phyloP scores from a whole-genome alignment of 169 alveolate genomes.

The Cryptosporidium sp. region DNA sequence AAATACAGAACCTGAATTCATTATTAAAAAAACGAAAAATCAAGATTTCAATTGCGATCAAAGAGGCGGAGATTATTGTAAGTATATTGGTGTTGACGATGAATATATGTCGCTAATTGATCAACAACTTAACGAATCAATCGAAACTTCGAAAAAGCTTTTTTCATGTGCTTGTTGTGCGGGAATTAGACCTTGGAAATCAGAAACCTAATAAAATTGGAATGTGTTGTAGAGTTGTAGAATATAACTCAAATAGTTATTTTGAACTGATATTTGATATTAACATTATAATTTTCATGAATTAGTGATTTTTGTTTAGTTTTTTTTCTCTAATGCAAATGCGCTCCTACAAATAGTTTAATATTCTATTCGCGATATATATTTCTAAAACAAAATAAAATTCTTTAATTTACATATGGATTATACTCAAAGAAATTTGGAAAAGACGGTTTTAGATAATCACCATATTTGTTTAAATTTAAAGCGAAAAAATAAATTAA shows the following conservation, averaged over 20 bases:
- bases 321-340: background rate
- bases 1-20: too few relatives aligned
- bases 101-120: conserved; percentile 13
- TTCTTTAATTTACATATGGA: background rate
- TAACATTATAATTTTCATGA: background rate
- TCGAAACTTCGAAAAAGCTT: conserved; percentile 19
- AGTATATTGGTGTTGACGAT: background rate
- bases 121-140: conserved; percentile 34
- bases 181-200: conserved; percentile 39
- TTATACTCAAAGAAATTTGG: background rate
- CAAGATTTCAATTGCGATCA: background rate
- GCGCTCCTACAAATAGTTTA: background rate
- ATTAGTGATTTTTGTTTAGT: background rate
- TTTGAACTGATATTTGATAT: background rate
- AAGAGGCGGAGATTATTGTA: background rate
- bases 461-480: background rate
- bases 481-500: background rate
- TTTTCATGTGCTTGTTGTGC: conserved; percentile 27
- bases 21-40: background rate
- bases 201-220: conserved; percentile 6
- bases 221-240: background rate
- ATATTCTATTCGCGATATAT: too few relatives aligned
- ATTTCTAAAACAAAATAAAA: too few relatives aligned
- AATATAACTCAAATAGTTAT: background rate
- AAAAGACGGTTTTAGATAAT: background rate